Evolutionary conservation across 208 protist genomes (phyloP).

Genomic region (Porcisia hertigi): DNA sequence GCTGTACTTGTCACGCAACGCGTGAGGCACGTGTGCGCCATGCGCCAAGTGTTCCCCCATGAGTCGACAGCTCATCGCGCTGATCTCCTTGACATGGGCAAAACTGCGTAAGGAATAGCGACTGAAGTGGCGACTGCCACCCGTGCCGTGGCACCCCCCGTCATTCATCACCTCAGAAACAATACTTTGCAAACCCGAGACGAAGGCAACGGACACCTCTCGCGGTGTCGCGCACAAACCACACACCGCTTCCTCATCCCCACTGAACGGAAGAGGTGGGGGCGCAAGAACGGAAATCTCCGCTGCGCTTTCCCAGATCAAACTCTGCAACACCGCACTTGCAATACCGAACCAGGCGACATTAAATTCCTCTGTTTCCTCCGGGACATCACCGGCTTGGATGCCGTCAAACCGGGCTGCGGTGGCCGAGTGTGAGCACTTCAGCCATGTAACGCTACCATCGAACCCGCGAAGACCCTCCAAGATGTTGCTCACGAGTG

Average conservation of each 20-base stretch:
- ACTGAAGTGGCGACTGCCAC: constrained; percentile 11
- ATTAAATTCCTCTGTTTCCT: constrained; percentile 36
- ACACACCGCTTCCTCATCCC: not conserved
- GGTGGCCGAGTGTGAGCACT: constrained; percentile 17
- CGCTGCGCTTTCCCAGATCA: constrained; percentile 30
- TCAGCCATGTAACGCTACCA: constrained; percentile 30
- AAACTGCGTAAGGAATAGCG: constrained; percentile 29
- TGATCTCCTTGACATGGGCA: constrained; percentile 19
- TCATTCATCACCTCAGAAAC: constrained; percentile 32
- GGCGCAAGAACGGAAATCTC: not conserved
- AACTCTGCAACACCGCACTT: constrained; percentile 23
- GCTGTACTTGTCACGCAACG: constrained; percentile 31
- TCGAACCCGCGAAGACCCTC: constrained; percentile 35
- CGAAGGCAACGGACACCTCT: constrained; percentile 26
- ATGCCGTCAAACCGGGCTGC: constrained; percentile 26
- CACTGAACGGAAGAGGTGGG: not conserved
- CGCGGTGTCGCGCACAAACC: constrained; percentile 16
- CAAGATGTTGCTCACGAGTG: constrained; percentile 24
- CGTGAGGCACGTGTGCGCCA: constrained; percentile 19
- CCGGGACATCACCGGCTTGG: constrained; percentile 15
- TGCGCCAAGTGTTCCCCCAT: constrained; percentile 33
- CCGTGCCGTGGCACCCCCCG: constrained; percentile 22
- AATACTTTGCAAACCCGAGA: constrained; percentile 31
- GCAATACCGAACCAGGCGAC: constrained; percentile 47
- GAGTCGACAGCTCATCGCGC: constrained; percentile 33